Evolutionary conservation across 257 asterid genomes (phyloP), one percentile per base, ranked within the genome.

Genomic region (Rubia yunnanensis): DNA sequence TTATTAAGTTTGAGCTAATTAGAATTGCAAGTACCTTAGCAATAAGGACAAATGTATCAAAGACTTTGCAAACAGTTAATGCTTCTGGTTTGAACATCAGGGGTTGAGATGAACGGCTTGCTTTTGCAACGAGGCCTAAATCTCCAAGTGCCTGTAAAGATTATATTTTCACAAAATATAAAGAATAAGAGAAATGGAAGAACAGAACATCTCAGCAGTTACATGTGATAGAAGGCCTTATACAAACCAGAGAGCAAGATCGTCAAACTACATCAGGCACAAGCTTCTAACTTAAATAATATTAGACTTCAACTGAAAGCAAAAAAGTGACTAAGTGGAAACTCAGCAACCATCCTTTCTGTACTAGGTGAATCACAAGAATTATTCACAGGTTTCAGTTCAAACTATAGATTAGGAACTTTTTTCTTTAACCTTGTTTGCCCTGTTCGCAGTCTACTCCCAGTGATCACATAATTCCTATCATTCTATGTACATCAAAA

Each of bases 51-150:
- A 94, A 90, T 39, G 95, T 82, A 44, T 88, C 80, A 70, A 94
- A 88, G 72, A 94, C 98, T 84, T 90, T 90, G 55, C 80, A 65
- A 72, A 86, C 95, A 39, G 96, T 88, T 63, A 94, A 65, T 13
- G 92, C 70, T 79, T 83, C 92, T 55, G 97, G 99, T 82, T 90
- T 88, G 46, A 79, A 79, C 95, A 90, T 82, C 79, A 94, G 67
- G 74, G 95, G 79, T 83, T 90, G 95, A 54, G 97, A 94, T 46
- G 99, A 88, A 14, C 99, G 96, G 70, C 86, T 78, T 59, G 86
- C 95, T 81, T 88, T 86, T 46, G 99, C 97, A 52, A 90, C 96
- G 71, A 85, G 96, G 56, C 99, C 98, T 69, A 94, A 78, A 76
- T 90, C 98, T 64, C 98, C 98, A 77, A 88, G 95, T 65, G 86